Base-by-base conservation (phyloP, 2,329 filamentous ascomycete species). In the Neopestalotiopsis clavispora region DNA sequence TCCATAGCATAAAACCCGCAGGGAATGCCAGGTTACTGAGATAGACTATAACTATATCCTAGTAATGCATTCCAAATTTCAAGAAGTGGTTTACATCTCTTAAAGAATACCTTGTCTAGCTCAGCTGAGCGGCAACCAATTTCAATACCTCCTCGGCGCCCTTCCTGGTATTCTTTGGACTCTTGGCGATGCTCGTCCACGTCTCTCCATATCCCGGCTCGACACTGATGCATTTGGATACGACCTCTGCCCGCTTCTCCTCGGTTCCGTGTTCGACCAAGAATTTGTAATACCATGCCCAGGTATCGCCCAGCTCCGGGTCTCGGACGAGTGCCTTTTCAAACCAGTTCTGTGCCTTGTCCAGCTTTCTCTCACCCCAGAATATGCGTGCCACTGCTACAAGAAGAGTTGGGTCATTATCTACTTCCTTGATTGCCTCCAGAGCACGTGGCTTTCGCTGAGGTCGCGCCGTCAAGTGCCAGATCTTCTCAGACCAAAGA, bases 231-330 rank as follows among this genome's bases (percentile, higher is more conserved):
- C 93, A 95, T 83, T 97, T 97, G 68, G 85, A 85, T 5, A 97
- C 80, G 40, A 98, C 92, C 77, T 98, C 96, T 38, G 85, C 88
- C 76, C 92, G 87, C 90, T 98, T 99, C 84, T 97, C 95, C 72
- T 94, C 91, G 4, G 94, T 98, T 10, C 96, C 97, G 82, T 99
- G 95, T 84, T 98, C 94, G 73, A 90, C 79, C 72, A 98, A 78
- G 79, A 98, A 99, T 80, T 95, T 95, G 80, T 94, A 96, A 80
- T 98, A 99, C 95, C 95, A 99, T 23, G 94, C 95, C 97, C 97
- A 99, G 12, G 91, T 93, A 83, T 99, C 97, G 65, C 96, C 96
- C 65, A 90, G 84, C 79, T 98, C 95, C 45, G 91, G 90, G 76
- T 99, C 94, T 13, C 96, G 84, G 67, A 97, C 86, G 68, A 98